Conservation (phyloP, 2,329 filamentous ascomycete genomes). For the Aspergillus floridensis region DNA sequence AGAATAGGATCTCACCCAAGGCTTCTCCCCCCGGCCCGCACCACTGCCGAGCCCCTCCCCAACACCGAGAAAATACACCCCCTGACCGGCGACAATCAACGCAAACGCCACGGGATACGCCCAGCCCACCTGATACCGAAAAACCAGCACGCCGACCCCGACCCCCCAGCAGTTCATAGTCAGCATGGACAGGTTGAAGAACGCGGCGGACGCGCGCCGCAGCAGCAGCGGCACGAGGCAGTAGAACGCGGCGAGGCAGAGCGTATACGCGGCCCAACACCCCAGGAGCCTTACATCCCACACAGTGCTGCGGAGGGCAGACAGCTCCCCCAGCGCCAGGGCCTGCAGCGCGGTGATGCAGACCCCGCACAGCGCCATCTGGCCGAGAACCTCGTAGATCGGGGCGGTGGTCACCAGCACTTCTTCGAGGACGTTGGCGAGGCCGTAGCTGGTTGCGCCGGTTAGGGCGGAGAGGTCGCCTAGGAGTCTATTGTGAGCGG, state of each 20-base stretch:
- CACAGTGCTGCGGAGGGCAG: conserved; percentile 62
- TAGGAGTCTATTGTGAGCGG: conserved; percentile 66
- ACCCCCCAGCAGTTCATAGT: conserved; percentile 98
- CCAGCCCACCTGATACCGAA: conserved; percentile 76
- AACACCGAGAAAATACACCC: conserved; percentile 83
- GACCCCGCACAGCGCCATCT: conserved; percentile 83
- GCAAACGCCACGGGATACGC: conserved; percentile 96
- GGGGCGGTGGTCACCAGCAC: conserved; percentile 85
- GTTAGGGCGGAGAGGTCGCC: conserved; percentile 89
- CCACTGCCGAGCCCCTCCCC: conserved; percentile 47
- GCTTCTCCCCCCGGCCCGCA: conserved; percentile 66
- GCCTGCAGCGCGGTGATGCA: conserved; percentile 89
- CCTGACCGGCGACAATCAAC: conserved; percentile 79
- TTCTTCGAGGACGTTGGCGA: conserved; percentile 89
- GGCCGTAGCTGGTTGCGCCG: conserved; percentile 86
- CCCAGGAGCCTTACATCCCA: conserved; percentile 70
- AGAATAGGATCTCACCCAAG: background rate
- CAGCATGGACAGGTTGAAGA: conserved; percentile 93
- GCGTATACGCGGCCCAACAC: conserved; percentile 86
- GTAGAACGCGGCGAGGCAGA: conserved; percentile 83
- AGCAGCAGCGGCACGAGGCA: conserved; percentile 80
- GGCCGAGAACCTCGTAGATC: conserved; percentile 88
- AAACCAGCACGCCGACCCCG: conserved; percentile 84
- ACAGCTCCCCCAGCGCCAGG: conserved; percentile 78
- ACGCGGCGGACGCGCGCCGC: conserved; percentile 84